Conservation (phyloP, 108 stramenopile species). For the Cyclostephanos invisitatus region DNA sequence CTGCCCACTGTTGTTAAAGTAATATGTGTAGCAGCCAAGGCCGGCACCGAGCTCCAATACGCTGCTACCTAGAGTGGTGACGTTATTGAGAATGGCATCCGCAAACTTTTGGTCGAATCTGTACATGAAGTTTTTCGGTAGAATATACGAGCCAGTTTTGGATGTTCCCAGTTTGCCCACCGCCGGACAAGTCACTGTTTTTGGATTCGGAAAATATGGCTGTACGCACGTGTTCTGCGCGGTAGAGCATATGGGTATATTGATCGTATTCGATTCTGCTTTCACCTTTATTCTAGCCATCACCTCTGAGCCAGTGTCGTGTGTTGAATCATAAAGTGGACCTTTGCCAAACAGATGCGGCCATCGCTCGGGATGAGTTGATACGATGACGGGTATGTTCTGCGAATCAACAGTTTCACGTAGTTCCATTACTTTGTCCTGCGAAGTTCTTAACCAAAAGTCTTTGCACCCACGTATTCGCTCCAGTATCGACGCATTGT, state of each 20-base stretch:
- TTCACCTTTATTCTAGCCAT: neutral
- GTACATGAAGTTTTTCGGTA: constrained; percentile 4
- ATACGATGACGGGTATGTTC: constrained; percentile 14
- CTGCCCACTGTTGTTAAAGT: neutral
- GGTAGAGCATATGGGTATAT: constrained; percentile 1
- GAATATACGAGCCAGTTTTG: neutral
- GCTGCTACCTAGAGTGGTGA: neutral
- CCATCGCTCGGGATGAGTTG: constrained; percentile 23
- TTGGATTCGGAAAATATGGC: neutral
- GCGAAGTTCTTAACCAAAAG: neutral
- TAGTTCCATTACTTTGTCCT: constrained; percentile 12
- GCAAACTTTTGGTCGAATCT: constrained; percentile 3
- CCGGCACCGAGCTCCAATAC: constrained; percentile 8
- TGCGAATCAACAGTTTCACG: constrained; percentile 4
- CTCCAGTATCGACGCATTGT: constrained; percentile 20
- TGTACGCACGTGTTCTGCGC: constrained; percentile 1
- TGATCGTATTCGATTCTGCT: neutral
- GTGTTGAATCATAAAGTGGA: constrained; percentile 19
- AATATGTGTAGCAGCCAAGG: constrained; percentile 1
- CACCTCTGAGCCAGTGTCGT: neutral
- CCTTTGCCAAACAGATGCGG: constrained; percentile 22
- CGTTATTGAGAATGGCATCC: constrained; percentile 1
- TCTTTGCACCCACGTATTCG: constrained; percentile 21
- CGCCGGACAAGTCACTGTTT: neutral
- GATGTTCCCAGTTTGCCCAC: neutral